These are phyloP conservation scores for Gamarada debralockiae DNA, from an alignment of 495 filamentous ascomycete genomes.

Conservation along the genomic window DNA sequence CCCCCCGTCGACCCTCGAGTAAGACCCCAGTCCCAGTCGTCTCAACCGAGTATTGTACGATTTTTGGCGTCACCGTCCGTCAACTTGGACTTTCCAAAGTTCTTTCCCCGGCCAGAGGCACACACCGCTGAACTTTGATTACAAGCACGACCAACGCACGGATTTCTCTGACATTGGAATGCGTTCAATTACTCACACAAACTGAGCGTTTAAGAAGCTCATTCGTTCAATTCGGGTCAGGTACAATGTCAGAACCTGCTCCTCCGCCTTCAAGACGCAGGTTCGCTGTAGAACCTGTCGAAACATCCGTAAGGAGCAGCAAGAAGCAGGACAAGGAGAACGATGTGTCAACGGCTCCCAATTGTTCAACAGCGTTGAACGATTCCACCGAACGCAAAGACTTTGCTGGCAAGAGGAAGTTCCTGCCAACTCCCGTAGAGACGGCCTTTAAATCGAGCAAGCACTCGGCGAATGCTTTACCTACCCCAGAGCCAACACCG, in stretches of 20 bases:
- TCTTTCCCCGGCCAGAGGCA: no score
- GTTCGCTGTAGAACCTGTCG: slow-evolving; percentile 23
- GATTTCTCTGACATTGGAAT: slow-evolving; percentile 11
- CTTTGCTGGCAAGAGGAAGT: slow-evolving; percentile 38
- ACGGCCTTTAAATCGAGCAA: slow-evolving; percentile 50
- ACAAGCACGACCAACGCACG: slow-evolving; percentile 15
- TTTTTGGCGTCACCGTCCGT: no score
- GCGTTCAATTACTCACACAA: slow-evolving; percentile 17
- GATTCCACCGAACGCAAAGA: slow-evolving; percentile 13
- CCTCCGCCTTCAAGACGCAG: slow-evolving; percentile 1
- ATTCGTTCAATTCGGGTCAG: slow-evolving; percentile 8
- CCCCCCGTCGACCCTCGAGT: no score
- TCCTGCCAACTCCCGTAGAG: slow-evolving; percentile 57
- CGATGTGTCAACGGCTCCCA: no score
- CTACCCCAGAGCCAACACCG: slow-evolving; percentile 46
- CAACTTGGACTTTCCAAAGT: no score
- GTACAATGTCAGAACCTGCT: no score
- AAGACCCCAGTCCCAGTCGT: no score
- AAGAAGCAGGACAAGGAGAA: slow-evolving; percentile 9
- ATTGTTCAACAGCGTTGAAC: neutral
- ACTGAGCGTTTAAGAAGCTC: slow-evolving; percentile 1
- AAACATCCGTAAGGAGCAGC: slow-evolving; percentile 21
- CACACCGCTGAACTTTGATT: slow-evolving; percentile 16
- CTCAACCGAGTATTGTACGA: no score
- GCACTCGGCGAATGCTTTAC: slow-evolving; percentile 34